Evolutionary conservation across 345 rosid genomes (phyloP).

Genomic region (Mallotus nudiflorus): DNA sequence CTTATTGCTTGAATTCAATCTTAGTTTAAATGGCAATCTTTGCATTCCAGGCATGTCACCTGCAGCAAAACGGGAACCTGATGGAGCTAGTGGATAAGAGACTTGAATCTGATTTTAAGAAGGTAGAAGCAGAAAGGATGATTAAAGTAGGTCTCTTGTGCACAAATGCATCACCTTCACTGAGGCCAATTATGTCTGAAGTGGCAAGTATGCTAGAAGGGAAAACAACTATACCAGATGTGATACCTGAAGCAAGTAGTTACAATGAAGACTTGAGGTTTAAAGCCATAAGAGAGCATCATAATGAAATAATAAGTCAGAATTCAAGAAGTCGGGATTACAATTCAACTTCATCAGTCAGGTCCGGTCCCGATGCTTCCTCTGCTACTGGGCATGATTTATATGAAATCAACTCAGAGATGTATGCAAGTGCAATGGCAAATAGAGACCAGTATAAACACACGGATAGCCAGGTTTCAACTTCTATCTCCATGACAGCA

Average conservation of each 20-base stretch:
- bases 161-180: conserved; percentile 17
- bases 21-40: no score
- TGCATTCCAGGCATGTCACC: conserved; percentile 20
- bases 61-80: conserved; percentile 19
- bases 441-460: no score
- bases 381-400: no score
- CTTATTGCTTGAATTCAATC: no score
- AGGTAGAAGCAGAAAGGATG: conserved; percentile 23
- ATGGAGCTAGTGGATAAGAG: conserved; percentile 22
- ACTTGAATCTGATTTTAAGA: conserved; percentile 13
- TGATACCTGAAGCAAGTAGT: neutral
- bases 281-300: conserved; percentile 33
- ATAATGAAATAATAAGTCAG: conserved; percentile 15
- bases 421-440: no score
- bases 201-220: conserved; percentile 33
- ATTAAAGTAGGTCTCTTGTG: conserved; percentile 19
- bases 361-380: no score
- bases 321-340: conserved; percentile 26
- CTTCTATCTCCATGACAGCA: no score
- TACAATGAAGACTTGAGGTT: conserved; percentile 25
- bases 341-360: conserved; percentile 31
- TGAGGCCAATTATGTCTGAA: conserved; percentile 29
- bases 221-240: conserved; percentile 4
- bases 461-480: no score
- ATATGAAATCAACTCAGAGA: no score